A percentile compares a stretch with the other conserved stretches of the same genome.
Conservation (phyloP, 306 rosid genomes). For the Spatholobus suberectus region DNA sequence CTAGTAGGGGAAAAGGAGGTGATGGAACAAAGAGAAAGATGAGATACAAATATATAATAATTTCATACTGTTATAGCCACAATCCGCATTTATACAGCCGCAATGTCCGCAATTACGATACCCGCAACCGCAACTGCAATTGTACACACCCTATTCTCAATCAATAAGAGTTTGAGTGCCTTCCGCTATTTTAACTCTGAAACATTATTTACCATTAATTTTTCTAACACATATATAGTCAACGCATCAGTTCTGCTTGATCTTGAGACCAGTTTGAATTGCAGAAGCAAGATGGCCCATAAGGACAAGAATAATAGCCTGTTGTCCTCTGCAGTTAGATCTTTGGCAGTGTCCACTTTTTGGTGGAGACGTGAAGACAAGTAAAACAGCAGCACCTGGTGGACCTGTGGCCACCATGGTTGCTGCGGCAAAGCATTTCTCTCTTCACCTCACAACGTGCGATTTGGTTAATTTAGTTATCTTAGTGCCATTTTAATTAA, state of each 20-base stretch:
- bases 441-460: constrained; percentile 51
- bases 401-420: constrained; percentile 51
- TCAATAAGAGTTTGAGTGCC: neutral
- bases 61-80: too few species aligned
- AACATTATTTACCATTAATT: neutral
- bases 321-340: neutral
- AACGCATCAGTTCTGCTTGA: neutral
- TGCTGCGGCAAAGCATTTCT: constrained; percentile 57
- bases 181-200: neutral
- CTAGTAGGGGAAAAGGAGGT: too few species aligned
- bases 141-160: too few species aligned
- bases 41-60: too few species aligned
- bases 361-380: constrained; percentile 16
- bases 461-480: too few species aligned
- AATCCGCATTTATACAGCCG: too few species aligned
- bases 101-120: too few species aligned
- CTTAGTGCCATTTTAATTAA: too few species aligned
- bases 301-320: neutral
- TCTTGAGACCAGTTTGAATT: neutral
- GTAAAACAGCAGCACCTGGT: constrained; percentile 14
- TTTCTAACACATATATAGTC: neutral
- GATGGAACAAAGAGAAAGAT: too few species aligned
- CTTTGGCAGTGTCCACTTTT: constrained; percentile 7
- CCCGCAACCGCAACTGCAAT: too few species aligned
- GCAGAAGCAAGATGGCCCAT: constrained; percentile 28